A percentile compares a stretch with the other conserved stretches of the same genome.
phyloP scores from a whole-genome alignment of 2,329 filamentous ascomycete genomes.

The Hymenotorrendiella dingleyae region DNA sequence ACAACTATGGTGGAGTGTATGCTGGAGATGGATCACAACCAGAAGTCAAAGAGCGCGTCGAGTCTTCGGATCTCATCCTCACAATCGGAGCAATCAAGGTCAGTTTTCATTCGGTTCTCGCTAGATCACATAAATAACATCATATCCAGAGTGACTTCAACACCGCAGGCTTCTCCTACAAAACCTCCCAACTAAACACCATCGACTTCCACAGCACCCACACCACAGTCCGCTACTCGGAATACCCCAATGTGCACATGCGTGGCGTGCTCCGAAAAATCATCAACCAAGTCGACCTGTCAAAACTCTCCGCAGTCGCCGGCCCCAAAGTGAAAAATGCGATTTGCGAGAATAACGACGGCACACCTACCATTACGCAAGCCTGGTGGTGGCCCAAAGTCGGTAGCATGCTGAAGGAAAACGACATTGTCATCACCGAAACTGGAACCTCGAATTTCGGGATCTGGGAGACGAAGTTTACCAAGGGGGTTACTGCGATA shows the following conservation, averaged over 20 bases:
- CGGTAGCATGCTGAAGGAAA: constrained; percentile 62
- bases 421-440: constrained; percentile 78
- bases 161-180: constrained; percentile 76
- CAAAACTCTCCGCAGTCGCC: constrained; percentile 49
- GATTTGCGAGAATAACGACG: constrained; percentile 37
- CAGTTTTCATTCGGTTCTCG: not conserved
- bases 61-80: constrained; percentile 65
- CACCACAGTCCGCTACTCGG: constrained; percentile 69
- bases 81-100: constrained; percentile 58
- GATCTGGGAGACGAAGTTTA: constrained; percentile 80
- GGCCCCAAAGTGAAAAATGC: constrained; percentile 50
- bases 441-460: constrained; percentile 87
- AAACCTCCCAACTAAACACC: constrained; percentile 67
- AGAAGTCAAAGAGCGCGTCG: constrained; percentile 57
- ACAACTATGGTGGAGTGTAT: constrained; percentile 80
- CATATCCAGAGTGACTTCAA: constrained; percentile 65
- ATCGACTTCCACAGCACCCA: constrained; percentile 76
- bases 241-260: constrained; percentile 74
- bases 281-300: constrained; percentile 50
- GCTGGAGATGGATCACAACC: constrained; percentile 69
- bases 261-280: constrained; percentile 70
- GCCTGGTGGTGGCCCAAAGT: constrained; percentile 73
- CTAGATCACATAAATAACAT: not conserved
- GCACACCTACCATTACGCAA: constrained; percentile 52
- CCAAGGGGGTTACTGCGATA: constrained; percentile 68